Percentiles rank a stretch among this genome's conserved stretches.
Conservation (phyloP, 2,329 filamentous ascomycete species). For the Thielaviopsis musarum region DNA sequence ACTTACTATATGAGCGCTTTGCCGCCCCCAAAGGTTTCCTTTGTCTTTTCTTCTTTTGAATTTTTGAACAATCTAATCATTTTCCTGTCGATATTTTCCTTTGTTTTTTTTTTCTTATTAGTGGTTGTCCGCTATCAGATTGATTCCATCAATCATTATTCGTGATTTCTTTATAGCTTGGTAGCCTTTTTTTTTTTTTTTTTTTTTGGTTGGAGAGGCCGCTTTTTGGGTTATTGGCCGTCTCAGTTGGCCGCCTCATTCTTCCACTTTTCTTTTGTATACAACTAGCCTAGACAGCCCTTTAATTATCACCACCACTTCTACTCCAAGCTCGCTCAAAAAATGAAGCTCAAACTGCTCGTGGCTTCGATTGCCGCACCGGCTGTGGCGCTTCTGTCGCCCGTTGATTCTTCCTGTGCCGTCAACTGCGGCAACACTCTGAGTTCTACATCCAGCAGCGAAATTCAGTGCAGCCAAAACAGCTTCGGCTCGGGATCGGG, state of each 20-base stretch:
- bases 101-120: background rate
- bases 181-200: too few relatives aligned
- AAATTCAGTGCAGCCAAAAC: constrained; percentile 31
- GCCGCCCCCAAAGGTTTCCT: background rate
- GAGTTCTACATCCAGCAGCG: constrained; percentile 25
- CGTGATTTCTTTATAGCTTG: too few relatives aligned
- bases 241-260: too few relatives aligned
- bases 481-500: constrained; percentile 25
- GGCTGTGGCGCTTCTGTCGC: constrained; percentile 23
- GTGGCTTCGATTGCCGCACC: background rate
- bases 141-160: too few relatives aligned
- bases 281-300: too few relatives aligned
- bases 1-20: background rate
- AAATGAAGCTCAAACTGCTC: background rate
- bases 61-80: background rate
- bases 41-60: background rate
- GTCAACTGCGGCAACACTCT: constrained; percentile 37
- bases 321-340: background rate
- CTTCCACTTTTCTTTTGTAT: too few relatives aligned
- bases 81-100: too few relatives aligned
- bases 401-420: constrained; percentile 31
- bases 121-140: background rate
- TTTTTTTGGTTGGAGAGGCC: too few relatives aligned
- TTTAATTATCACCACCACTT: too few relatives aligned
- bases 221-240: too few relatives aligned